These are phyloP conservation scores for Ogataea parapolymorpha DNA, from an alignment of 805 yeast genomes.

Conservation along the genomic window DNA sequence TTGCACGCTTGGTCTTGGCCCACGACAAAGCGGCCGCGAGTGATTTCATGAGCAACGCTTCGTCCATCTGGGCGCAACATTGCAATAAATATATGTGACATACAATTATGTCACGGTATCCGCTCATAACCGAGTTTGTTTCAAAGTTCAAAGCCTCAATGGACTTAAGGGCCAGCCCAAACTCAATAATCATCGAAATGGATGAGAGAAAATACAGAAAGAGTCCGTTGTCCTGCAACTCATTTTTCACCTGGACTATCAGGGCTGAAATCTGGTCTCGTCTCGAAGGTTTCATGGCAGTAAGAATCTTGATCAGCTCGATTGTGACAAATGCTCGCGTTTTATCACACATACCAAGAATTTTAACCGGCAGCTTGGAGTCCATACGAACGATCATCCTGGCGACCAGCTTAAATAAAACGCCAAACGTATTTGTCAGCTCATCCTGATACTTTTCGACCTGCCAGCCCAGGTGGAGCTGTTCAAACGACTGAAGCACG, in stretches of 20 bases:
- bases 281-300: conserved; percentile 20
- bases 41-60: conserved; percentile 9
- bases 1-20: conserved; percentile 1
- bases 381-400: conserved; percentile 21
- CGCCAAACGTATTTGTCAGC: conserved; percentile 9
- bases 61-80: conserved; percentile 11
- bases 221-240: conserved; percentile 27
- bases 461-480: neutral
- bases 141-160: conserved; percentile 17
- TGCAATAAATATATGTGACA: conserved; percentile 27
- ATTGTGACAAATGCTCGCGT: conserved; percentile 20
- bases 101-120: conserved; percentile 16
- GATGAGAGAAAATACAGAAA: conserved; percentile 31
- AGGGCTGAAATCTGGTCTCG: conserved; percentile 24
- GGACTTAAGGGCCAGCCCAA: conserved; percentile 24
- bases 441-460: conserved; percentile 5
- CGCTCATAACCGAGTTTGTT: conserved; percentile 10
- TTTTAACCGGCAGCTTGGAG: conserved; percentile 6
- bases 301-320: conserved; percentile 24
- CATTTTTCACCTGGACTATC: conserved; percentile 22
- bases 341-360: conserved; percentile 17
- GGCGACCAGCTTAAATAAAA: conserved; percentile 19
- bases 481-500: conserved; percentile 19
- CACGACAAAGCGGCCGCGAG: conserved; percentile 9
- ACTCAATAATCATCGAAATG: conserved; percentile 23